Evolutionary conservation across 192 early-diverging fungal genomes (phyloP), one percentile per base, ranked within the genome.

Genomic region (Backusella psychrophila): DNA sequence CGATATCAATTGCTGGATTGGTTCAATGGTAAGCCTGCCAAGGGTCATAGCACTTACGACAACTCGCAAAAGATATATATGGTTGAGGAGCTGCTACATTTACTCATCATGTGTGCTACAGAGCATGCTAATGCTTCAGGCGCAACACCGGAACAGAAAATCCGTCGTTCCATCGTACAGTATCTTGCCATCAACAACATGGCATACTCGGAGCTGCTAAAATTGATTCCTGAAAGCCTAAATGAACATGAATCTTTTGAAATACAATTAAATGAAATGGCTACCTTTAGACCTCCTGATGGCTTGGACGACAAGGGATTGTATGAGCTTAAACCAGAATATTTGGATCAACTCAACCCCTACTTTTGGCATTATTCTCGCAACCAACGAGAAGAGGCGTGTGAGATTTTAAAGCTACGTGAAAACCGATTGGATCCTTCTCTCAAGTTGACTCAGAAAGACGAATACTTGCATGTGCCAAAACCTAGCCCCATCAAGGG

Each of bases 321-420:
- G n/a, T 99, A 99, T 79, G 93, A 94, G 77, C 90, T 99, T 42
- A 95, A 96, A 67, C 91, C 95, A 21, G 91, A 95, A 79, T 94
- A 85, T 74, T 92, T 91, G 81, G 89, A 89, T 66, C 92, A 98
- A 41, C 93, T 97, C 6, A 93, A 99, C 71, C 95, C 95, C 9
- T 98, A 94, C 85, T 99, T 96, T 81, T 93, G 93, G 76, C 96
- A 98, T 80, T 98, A 95, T 81, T 89, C 92, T 26, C 89, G 94
- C 17, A 96, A 97, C 75, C 93, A 97, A 80, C 90, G 95, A 6
- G 96, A 94, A 71, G 95, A 96, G 69, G 89, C 95, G 0, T 95
- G 96, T 75, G 92, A 92, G 39, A 87, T 90, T 53, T 83, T 96
- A 72, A 90, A 86, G 69, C 88, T 78, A 19, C 66, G 52, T 17